Conservation (phyloP, 306 rosid species). For the Cucurbita argyrosperma region DNA sequence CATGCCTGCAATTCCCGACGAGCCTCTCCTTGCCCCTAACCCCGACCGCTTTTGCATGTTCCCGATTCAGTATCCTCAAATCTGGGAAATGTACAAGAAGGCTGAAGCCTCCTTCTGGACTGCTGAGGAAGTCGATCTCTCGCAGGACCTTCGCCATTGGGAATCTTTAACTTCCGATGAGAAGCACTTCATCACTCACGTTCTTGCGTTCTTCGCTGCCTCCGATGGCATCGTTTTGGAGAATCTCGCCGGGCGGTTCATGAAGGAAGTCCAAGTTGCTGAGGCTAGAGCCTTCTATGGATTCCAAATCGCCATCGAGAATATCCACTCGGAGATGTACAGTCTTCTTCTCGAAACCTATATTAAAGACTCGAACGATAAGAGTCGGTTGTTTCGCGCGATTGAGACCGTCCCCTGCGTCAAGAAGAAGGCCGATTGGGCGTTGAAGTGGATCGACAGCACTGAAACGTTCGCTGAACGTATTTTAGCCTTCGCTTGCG, state of each 20-base stretch:
- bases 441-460: conserved; percentile 37
- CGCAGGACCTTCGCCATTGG: conserved; percentile 50
- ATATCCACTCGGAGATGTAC: conserved; percentile 89
- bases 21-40: conserved; percentile 55
- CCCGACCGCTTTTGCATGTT: conserved; percentile 87
- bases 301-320: conserved; percentile 77
- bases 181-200: conserved; percentile 57
- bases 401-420: conserved; percentile 65
- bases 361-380: conserved; percentile 46
- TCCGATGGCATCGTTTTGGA: conserved; percentile 85
- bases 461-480: conserved; percentile 40
- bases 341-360: conserved; percentile 64
- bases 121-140: conserved; percentile 77
- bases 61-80: conserved; percentile 69
- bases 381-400: conserved; percentile 45
- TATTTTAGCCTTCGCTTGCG: conserved; percentile 62
- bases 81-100: conserved; percentile 95
- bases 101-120: conserved; percentile 91
- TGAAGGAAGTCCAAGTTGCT: conserved; percentile 64
- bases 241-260: conserved; percentile 70
- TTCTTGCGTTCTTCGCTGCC: conserved; percentile 83
- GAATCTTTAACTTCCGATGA: conserved; percentile 40
- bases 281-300: conserved; percentile 92
- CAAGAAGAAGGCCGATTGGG: conserved; percentile 57
- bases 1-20: conserved; percentile 65